Evolutionary conservation across 306 rosid genomes (phyloP).

Genomic region (Ceratonia siliqua): DNA sequence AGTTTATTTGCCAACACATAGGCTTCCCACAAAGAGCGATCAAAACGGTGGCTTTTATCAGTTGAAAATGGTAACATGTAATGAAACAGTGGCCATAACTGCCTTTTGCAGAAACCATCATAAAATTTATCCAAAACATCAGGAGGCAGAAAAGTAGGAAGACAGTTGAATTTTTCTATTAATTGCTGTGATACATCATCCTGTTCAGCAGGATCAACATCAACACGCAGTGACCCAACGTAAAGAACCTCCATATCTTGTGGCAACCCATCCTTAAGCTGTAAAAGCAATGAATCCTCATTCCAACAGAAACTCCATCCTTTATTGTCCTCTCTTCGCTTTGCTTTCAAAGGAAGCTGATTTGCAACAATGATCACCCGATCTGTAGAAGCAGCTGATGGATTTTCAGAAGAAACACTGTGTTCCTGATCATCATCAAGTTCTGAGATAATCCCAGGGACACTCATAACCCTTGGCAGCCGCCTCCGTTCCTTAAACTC

Average conservation of each 20-base stretch:
- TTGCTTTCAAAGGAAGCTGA: slow-evolving; percentile 77
- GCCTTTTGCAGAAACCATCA: slow-evolving; percentile 82
- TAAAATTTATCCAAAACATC: slow-evolving; percentile 62
- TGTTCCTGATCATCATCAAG: slow-evolving; percentile 66
- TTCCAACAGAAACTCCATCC: slow-evolving; percentile 86
- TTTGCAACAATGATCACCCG: slow-evolving; percentile 78
- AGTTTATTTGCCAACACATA: slow-evolving; percentile 73
- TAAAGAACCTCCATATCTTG: slow-evolving; percentile 76
- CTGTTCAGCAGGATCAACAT: slow-evolving; percentile 64
- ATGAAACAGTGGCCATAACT: slow-evolving; percentile 88
- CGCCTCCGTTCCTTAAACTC: slow-evolving; percentile 48
- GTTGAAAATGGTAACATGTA: slow-evolving; percentile 73
- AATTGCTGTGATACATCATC: slow-evolving; percentile 71
- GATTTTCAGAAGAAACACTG: slow-evolving; percentile 67
- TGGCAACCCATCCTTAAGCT: slow-evolving; percentile 78
- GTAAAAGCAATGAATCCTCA: slow-evolving; percentile 75
- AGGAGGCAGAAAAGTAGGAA: slow-evolving; percentile 72
- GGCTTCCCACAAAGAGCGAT: slow-evolving; percentile 74
- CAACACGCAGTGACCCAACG: slow-evolving; percentile 64
- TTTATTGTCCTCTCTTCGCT: slow-evolving; percentile 55
- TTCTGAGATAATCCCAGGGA: slow-evolving; percentile 65
- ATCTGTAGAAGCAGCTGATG: slow-evolving; percentile 55
- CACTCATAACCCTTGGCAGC: slow-evolving; percentile 66
- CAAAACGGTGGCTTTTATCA: slow-evolving; percentile 64
- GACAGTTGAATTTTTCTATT: slow-evolving; percentile 63